Percentiles rank a stretch among this genome's conserved stretches.
Conservation (phyloP, 371 early-diverging fungal genomes). For the Smittium culicis region DNA sequence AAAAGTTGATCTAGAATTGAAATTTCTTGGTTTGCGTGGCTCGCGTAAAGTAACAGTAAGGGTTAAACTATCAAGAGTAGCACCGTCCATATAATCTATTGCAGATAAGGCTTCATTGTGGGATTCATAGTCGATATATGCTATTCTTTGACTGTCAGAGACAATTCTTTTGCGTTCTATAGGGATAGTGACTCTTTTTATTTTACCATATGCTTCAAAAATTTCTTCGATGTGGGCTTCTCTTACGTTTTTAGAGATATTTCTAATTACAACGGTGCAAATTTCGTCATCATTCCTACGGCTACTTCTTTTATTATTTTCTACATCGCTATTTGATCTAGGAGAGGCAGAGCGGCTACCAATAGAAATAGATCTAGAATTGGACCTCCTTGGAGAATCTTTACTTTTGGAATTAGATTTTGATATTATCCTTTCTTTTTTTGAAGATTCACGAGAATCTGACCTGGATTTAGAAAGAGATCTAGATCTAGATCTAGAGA, state of each 20-base stretch:
- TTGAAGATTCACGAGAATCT: no score
- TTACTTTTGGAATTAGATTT: no score
- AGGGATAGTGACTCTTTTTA: constrained; percentile 9
- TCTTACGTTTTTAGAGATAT: constrained; percentile 1
- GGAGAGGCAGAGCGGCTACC: no score
- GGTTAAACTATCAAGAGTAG: neutral
- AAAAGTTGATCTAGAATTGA: no score
- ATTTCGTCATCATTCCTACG: neutral
- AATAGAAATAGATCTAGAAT: no score
- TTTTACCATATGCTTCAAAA: constrained; percentile 10
- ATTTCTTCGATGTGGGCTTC: constrained; percentile 7
- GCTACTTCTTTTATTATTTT: no score
- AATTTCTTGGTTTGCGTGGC: neutral
- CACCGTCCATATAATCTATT: constrained; percentile 12
- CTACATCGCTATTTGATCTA: no score
- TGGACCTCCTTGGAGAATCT: no score
- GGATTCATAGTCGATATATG: constrained; percentile 6
- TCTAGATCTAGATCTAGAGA: no score
- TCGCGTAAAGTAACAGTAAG: neutral
- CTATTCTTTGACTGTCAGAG: neutral
- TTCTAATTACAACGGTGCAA: constrained; percentile 7
- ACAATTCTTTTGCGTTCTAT: neutral
- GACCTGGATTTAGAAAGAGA: no score
- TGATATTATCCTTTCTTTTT: no score
- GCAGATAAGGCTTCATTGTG: constrained; percentile 5